Percentiles rank a stretch among this genome's conserved stretches.
These are phyloP conservation scores for Carex myosuroides DNA, from an alignment of 176 grass and related monocot genomes.

Conservation along the genomic window DNA sequence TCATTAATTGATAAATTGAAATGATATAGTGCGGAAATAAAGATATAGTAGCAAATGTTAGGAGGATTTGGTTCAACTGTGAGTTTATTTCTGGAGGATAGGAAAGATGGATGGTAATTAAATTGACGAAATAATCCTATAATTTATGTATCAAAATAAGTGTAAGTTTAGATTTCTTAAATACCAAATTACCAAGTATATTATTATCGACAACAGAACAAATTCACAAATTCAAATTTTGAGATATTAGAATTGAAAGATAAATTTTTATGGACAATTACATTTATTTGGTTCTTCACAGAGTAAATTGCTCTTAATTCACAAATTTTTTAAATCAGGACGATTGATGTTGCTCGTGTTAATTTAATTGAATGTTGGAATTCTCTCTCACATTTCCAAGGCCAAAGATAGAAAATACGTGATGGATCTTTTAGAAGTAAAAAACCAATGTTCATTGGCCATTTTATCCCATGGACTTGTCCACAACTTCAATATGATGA, in stretches of 20 bases:
- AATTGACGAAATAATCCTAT: neutral
- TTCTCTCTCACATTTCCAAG: neutral
- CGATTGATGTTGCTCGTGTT: neutral
- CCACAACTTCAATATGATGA: neutral
- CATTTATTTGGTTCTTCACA: neutral
- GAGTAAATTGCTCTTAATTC: neutral
- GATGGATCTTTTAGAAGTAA: neutral
- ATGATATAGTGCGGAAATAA: neutral
- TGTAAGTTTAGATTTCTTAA: neutral
- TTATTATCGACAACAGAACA: neutral
- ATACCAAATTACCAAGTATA: neutral
- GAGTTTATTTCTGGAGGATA: neutral
- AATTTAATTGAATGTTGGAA: neutral
- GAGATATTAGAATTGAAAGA: neutral
- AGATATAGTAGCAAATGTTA: neutral
- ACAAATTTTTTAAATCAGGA: neutral
- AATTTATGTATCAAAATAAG: neutral
- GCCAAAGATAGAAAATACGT: no score
- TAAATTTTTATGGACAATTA: neutral
- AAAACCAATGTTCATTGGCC: neutral
- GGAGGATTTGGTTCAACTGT: neutral
- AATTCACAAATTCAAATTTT: neutral
- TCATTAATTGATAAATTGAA: neutral
- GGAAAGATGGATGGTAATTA: neutral
- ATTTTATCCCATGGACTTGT: neutral